phyloP scores from a whole-genome alignment of 2,329 filamentous ascomycete species.

The Pseudogymnoascus sp. region DNA sequence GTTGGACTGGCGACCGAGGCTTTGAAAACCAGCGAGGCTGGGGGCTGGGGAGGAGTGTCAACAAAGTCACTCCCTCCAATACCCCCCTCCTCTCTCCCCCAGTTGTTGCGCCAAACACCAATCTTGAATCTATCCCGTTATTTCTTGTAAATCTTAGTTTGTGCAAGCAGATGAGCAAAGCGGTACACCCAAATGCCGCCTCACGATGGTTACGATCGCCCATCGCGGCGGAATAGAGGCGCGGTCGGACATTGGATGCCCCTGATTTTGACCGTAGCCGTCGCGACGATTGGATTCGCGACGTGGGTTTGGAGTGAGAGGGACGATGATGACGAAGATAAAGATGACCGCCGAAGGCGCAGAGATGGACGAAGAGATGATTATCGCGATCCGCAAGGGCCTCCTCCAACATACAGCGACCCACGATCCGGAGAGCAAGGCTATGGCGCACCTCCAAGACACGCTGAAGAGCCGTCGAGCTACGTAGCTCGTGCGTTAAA shows the following conservation, averaged over 20 bases:
- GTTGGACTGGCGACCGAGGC: constrained; percentile 10
- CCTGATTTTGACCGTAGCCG: constrained; percentile 74
- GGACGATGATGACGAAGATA: constrained; percentile 62
- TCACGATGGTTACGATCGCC: constrained; percentile 52
- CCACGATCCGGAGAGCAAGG: constrained; percentile 32
- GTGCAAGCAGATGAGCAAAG: constrained; percentile 4
- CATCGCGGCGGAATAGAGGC: constrained; percentile 41
- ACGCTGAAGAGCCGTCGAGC: constrained; percentile 42
- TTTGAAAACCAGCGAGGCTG: constrained; percentile 9
- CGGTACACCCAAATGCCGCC: constrained; percentile 46
- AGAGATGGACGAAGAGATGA: constrained; percentile 41
- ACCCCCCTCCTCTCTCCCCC: neutral
- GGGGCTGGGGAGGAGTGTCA: neutral
- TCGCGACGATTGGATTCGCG: constrained; percentile 77
- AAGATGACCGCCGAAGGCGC: constrained; percentile 46
- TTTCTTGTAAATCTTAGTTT: neutral
- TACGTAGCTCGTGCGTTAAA: constrained; percentile 71
- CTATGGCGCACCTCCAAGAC: constrained; percentile 34
- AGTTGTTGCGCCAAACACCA: constrained; percentile 5
- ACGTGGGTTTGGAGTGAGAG: constrained; percentile 94
- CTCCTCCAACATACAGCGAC: constrained; percentile 35
- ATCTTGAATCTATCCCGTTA: neutral
- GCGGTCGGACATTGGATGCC: constrained; percentile 83
- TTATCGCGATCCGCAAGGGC: constrained; percentile 39
- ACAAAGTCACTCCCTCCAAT: neutral